Percentiles rank a stretch among this genome's conserved stretches.
Evolutionary conservation across 1,284 basidiomycete genomes (phyloP).

Genomic region (Irpex lacteus): DNA sequence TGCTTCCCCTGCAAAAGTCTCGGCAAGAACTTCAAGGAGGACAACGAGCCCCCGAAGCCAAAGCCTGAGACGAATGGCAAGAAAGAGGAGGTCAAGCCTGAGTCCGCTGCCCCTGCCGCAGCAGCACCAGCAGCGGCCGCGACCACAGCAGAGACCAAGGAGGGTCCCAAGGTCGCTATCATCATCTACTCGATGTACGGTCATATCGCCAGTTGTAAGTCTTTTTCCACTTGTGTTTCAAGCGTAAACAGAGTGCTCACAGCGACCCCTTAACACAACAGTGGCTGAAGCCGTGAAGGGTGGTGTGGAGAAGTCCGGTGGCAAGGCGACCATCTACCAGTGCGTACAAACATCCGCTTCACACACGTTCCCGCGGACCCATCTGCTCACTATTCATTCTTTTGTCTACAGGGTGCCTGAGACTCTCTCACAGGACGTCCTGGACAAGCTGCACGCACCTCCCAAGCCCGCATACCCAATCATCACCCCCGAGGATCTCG

Average conservation of each 20-base stretch:
- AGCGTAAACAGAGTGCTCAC: neutral
- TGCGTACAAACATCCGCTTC: conserved; percentile 33
- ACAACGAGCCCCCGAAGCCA: conserved; percentile 3
- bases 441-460: conserved; percentile 76
- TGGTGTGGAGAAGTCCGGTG: conserved; percentile 73
- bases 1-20: conserved; percentile 15
- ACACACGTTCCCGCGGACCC: neutral
- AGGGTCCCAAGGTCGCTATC: conserved; percentile 62
- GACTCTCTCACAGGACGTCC: conserved; percentile 78
- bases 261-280: conserved; percentile 26
- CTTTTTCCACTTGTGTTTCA: neutral
- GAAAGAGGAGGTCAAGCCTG: neutral
- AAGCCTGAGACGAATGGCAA: conserved; percentile 1
- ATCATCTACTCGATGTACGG: conserved; percentile 79
- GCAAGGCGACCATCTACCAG: conserved; percentile 72
- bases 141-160: neutral
- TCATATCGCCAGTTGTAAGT: conserved; percentile 65
- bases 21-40: conserved; percentile 9
- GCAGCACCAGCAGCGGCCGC: neutral
- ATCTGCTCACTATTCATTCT: neutral
- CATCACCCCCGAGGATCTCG: conserved; percentile 63
- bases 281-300: conserved; percentile 79
- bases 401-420: conserved; percentile 64
- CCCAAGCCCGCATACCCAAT: conserved; percentile 72
- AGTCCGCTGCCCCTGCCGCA: neutral